Percentiles rank a stretch among this genome's conserved stretches.
Evolutionary conservation across 805 yeast species (phyloP).

Genomic region (Candida suzukii): DNA sequence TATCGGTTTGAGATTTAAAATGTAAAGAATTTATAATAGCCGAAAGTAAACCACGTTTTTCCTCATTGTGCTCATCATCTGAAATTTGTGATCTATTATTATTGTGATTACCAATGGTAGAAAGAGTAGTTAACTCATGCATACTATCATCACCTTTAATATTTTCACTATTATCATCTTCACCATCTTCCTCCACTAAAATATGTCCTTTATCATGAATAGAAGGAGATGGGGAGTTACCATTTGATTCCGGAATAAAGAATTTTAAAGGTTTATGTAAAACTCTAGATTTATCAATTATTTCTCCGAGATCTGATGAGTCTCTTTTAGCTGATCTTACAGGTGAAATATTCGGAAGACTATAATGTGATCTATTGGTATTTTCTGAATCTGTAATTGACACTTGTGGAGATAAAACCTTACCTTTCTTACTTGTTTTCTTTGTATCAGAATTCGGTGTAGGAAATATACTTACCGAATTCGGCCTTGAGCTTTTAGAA

Average conservation of each 20-base stretch:
- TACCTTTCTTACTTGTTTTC: no score
- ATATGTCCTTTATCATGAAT: no score
- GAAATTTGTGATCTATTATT: neutral
- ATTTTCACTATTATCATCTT: neutral
- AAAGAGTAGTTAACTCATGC: no score
- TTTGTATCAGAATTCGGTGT: no score
- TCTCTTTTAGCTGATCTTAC: neutral
- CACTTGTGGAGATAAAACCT: no score
- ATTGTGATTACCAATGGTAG: neutral
- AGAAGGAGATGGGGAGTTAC: no score
- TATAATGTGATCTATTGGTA: neutral
- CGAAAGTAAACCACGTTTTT: conserved; percentile 17
- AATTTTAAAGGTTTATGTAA: neutral
- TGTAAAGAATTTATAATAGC: conserved; percentile 21
- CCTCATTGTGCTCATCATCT: neutral
- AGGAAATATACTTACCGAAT: no score
- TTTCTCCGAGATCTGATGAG: neutral
- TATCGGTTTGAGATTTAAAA: conserved; percentile 16
- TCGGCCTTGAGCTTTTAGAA: no score
- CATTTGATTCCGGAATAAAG: neutral
- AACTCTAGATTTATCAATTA: neutral
- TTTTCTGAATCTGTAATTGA: no score
- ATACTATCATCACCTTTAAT: neutral
- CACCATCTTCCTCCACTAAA: no score
- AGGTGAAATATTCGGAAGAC: neutral